These are phyloP conservation scores for Nakaseomyces sp. DNA, from an alignment of 1,139 yeast species.

Conservation along the genomic window DNA sequence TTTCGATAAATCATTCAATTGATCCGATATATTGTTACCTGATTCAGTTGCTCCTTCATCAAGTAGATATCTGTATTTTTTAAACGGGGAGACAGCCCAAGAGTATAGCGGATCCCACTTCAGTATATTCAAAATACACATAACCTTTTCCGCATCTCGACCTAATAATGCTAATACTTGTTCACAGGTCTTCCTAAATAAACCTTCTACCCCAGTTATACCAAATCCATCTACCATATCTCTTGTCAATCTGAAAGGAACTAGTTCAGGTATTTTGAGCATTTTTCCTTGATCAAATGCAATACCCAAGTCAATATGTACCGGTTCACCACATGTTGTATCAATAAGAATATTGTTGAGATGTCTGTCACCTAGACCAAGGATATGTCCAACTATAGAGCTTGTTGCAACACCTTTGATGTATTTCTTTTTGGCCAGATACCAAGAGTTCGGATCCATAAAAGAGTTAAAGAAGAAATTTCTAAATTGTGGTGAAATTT, in stretches of 20 bases:
- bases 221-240: constrained; percentile 95
- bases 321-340: constrained; percentile 71
- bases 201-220: constrained; percentile 67
- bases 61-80: constrained; percentile 38
- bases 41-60: constrained; percentile 19
- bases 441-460: constrained; percentile 64
- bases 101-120: constrained; percentile 88
- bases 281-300: constrained; percentile 89
- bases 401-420: constrained; percentile 75
- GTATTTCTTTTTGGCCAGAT: constrained; percentile 52
- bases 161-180: constrained; percentile 63
- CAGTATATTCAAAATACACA: constrained; percentile 76
- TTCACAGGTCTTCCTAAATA: constrained; percentile 65
- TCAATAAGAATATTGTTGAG: constrained; percentile 86
- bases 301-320: constrained; percentile 92
- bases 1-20: not conserved
- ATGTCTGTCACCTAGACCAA: constrained; percentile 95
- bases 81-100: constrained; percentile 75
- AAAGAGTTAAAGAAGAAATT: constrained; percentile 66
- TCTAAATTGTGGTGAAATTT: constrained; percentile 59
- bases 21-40: not conserved
- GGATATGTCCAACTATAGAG: constrained; percentile 76
- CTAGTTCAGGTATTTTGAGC: constrained; percentile 81
- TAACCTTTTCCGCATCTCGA: constrained; percentile 55
- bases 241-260: constrained; percentile 84